Percentiles rank a stretch among this genome's conserved stretches.
Evolutionary conservation across 2,329 filamentous ascomycete species (phyloP).

Genomic region (Penicillium sp.): DNA sequence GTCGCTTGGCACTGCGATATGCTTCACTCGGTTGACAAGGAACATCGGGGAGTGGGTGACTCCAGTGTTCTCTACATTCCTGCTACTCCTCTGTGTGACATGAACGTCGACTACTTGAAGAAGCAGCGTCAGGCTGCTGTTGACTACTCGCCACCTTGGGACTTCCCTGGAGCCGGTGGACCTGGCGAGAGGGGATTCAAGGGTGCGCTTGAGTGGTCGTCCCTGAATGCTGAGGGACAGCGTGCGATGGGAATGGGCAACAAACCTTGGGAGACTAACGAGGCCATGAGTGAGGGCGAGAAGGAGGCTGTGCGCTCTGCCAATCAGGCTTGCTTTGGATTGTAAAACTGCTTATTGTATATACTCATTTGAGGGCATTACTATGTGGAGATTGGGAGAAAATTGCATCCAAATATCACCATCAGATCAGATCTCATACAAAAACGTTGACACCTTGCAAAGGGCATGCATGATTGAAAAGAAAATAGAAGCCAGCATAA

Average conservation of each 20-base stretch:
- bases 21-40: constrained; percentile 82
- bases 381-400: too few relatives aligned
- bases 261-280: constrained; percentile 54
- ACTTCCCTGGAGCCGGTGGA: constrained; percentile 66
- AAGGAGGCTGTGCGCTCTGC: constrained; percentile 55
- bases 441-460: too few relatives aligned
- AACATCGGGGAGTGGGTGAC: constrained; percentile 72
- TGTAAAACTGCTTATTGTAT: constrained; percentile 8
- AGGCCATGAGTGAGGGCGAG: constrained; percentile 56
- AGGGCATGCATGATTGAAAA: too few relatives aligned
- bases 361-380: not conserved
- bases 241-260: constrained; percentile 60
- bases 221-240: constrained; percentile 52
- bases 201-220: constrained; percentile 44
- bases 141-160: constrained; percentile 67
- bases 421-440: too few relatives aligned
- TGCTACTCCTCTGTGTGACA: constrained; percentile 76
- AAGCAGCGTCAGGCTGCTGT: constrained; percentile 74
- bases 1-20: constrained; percentile 79
- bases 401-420: not conserved
- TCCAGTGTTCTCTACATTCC: constrained; percentile 90
- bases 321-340: constrained; percentile 59
- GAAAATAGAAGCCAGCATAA: too few relatives aligned
- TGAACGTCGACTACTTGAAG: constrained; percentile 72
- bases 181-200: constrained; percentile 46